Evolutionary conservation across 371 early-diverging fungal species (phyloP).

Genomic region (Rhizopus arrhizus): DNA sequence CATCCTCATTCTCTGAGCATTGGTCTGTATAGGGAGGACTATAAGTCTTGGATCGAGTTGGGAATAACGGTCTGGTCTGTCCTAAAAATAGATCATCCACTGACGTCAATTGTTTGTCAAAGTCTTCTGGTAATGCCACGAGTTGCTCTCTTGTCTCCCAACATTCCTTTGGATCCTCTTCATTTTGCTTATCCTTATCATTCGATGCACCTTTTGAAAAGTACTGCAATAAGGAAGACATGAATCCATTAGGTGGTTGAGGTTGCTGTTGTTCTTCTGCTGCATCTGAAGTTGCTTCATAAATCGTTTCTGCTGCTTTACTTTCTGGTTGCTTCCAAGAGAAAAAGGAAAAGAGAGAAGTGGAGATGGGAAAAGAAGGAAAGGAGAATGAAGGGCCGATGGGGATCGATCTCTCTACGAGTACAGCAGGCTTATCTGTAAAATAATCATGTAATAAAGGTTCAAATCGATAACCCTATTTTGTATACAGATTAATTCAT

Average conservation of each 20-base stretch:
- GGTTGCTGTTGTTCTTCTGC: slow-evolving; percentile 6
- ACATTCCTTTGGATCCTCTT: background rate
- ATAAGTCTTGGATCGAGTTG: slow-evolving; percentile 15
- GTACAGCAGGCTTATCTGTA: slow-evolving; percentile 52
- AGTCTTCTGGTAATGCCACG: slow-evolving; percentile 30
- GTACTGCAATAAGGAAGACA: slow-evolving; percentile 34
- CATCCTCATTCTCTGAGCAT: background rate
- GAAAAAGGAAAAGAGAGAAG: slow-evolving; percentile 42
- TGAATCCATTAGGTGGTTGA: slow-evolving; percentile 13
- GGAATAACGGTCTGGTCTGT: slow-evolving; percentile 12
- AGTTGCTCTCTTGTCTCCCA: slow-evolving; percentile 32
- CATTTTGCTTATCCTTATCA: background rate
- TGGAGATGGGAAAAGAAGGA: slow-evolving; percentile 44
- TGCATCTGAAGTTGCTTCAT: slow-evolving; percentile 21
- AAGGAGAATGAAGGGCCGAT: slow-evolving; percentile 49
- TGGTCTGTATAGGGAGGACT: background rate
- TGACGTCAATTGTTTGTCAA: slow-evolving; percentile 21
- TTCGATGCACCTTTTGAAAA: slow-evolving; percentile 22
- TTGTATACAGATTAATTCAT: background rate
- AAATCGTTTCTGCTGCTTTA: slow-evolving; percentile 16
- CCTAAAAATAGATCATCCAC: background rate
- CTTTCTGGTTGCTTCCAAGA: slow-evolving; percentile 34
- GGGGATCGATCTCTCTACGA: slow-evolving; percentile 46
- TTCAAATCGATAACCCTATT: slow-evolving; percentile 52
- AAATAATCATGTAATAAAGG: slow-evolving; percentile 51